Evolutionary conservation across 78 protist genomes (phyloP), one percentile per base, ranked within the genome.

Genomic region (Guillardia theta): DNA sequence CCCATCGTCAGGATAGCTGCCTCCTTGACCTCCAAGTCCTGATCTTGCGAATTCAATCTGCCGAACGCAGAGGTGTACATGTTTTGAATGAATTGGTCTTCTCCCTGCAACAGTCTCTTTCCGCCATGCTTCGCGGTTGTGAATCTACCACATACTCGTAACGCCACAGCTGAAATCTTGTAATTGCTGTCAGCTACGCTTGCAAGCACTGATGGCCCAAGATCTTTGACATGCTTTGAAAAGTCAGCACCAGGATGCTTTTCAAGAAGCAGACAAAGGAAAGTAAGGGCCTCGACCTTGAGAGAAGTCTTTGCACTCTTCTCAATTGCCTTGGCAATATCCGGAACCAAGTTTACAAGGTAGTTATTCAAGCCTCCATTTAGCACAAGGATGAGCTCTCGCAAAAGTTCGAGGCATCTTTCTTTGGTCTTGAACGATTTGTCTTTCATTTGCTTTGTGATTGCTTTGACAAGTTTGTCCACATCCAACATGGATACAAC

Each of bases 21-120:
- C 93, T 98, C 99, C 95, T 97, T 97, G 87, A 98, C 99, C 76
- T 98, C 99, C 93, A 97, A 98, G 78, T 98, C 99, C 47, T 95
- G 95, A 36, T 97, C 99, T n/a, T 77, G 95, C 24, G 97, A 95
- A 47, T 64, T n/a, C 24, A 98, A 95, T 70, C 98, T 95, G 41
- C 27, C 93, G 39, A 76, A 15, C 27, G 76, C 93, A 4, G 96
- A 88, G 22, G 54, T 76, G 94, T 88, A 98, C 62, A 98, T 36
- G 48, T 92, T n/a, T n/a, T n/a, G n/a, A n/a, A n/a, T n/a, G n/a
- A n/a, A n/a, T n/a, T n/a, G n/a, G n/a, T 18, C 62, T 21, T 12
- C 62, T 53, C 18, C 19, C 80, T 21, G 80, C 80, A 64, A 36
- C 80, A 64, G 80, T 48, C 41, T 43, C 37, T 6, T 48, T 12